Evolutionary conservation across 257 asterid genomes (phyloP), one percentile per base, ranked within the genome.

Genomic region (Paraleonurus japonicus): DNA sequence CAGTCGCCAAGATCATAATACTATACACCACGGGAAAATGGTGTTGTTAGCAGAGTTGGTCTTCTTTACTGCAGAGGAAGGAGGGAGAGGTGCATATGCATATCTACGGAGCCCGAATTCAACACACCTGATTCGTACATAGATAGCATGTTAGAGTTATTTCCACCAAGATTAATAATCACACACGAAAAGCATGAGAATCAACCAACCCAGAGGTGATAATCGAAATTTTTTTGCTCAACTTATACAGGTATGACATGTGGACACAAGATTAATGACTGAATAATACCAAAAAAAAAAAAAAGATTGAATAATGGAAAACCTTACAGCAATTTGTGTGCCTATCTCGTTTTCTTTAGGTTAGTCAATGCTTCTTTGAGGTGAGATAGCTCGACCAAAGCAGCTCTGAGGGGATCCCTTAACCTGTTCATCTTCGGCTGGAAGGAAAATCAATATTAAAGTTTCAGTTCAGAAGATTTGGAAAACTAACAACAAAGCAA

Each of bases 381-480:
- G 63, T 82, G 81, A 17, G 96, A 75, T 30, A 94, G 81, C 77
- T 86, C 88, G 6, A 26, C 84, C 87, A 94, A 71, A 12, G 85
- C 90, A 70, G 65, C 62, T 72, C 72, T 74, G 35, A 94, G 89
- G 67, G 95, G 89, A n/a, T 73, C 93, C 71, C 66, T 82, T 43
- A 91, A 65, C 84, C 66, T 79, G 77, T 58, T 74, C 78, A 75
- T 80, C 84, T 86, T 88, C 8, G 79, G 85, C 97, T 94, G 65
- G 19, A 67, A 76, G 27, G 28, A 33, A 22, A 2, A 8, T 5
- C 17, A n/a, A 63, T 53, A 17, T 35, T 76, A 59, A 57, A 53
- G 24, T 45, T 63, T 69, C n/a, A 20, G 60, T 57, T 59, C 39
- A 43, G 41, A 72, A 66, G 72, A 71, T 61, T 65, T 47, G 10